Evolutionary conservation across 495 filamentous ascomycete species (phyloP), one percentile per base, ranked within the genome.

Genomic region (Letharia lupina): DNA sequence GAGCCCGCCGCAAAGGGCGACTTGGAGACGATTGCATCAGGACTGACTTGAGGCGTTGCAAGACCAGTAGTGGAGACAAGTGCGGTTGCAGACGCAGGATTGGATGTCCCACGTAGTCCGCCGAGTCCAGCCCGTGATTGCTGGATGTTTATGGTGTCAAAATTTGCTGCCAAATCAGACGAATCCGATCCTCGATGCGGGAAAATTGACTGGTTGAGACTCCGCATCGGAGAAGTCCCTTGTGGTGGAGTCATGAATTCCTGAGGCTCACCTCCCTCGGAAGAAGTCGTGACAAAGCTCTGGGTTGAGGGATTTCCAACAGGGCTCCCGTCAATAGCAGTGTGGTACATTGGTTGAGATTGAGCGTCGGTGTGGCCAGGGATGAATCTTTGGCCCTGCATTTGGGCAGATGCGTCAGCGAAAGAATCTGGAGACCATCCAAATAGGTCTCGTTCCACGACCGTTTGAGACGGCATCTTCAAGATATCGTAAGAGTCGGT

Each of bases 21-120:
- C 20, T 65, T 65, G 37, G 48, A 52, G 11, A 59, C 11, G 15
- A 44, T 35, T 37, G 48, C 56, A 52, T 68, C 64, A 33, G 61
- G 64, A 60, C 66, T 72, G 42, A 63, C 57, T n/a, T 70, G 65
- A 44, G 68, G 81, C 76, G 70, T 81, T 77, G 65, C 75, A 73
- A 63, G 77, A 58, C 58, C 77, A 77, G 56, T 78, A 77, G 77
- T 73, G 79, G 31, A 64, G 28, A 42, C 48, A 48, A 44, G 39
- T 47, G 50, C 13, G 12, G 78, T 72, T 28, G 75, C 67, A 8
- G 76, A 71, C 42, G 81, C 73, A 23, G 78, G 74, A 67, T 76
- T 76, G 10, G 76, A 77, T 31, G 70, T 57, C 40, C 70, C 70
- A 18, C 67, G 68, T 48, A 74, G 72, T 18, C 64, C 63, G 15